Conservation (phyloP, 1,284 basidiomycete species). For the Leccinum subrobustum region DNA sequence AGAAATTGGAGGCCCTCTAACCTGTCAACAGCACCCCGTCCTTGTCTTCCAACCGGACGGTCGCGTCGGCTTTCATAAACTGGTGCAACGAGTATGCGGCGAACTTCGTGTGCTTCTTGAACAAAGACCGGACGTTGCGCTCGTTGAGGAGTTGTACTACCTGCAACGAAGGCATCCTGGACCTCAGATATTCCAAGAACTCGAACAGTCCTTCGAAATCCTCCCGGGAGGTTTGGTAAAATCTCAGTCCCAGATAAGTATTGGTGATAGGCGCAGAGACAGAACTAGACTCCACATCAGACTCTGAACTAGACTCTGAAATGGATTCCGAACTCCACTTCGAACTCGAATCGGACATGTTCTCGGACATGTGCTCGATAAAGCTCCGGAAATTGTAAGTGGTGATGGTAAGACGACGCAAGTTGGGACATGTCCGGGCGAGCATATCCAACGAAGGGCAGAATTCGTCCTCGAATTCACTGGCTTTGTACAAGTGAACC, state of each 20-base stretch:
- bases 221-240: background rate
- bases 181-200: slow-evolving; percentile 13
- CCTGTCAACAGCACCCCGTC: no score
- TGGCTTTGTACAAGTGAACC: no score
- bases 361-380: background rate
- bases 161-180: slow-evolving; percentile 19
- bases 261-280: slow-evolving; percentile 15
- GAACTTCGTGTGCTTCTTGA: slow-evolving; percentile 18
- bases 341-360: background rate
- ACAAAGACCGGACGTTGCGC: slow-evolving; percentile 20
- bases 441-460: background rate
- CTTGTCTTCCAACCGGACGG: slow-evolving; percentile 11
- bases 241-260: slow-evolving; percentile 20
- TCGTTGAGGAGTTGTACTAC: slow-evolving; percentile 24
- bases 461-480: no score
- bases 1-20: no score
- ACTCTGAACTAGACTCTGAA: background rate
- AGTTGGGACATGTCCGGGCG: slow-evolving; percentile 16
- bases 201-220: slow-evolving; percentile 16
- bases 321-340: no score
- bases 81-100: slow-evolving; percentile 8
- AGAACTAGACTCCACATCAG: background rate
- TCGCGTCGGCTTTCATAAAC: background rate
- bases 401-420: slow-evolving; percentile 5
- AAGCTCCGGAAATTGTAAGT: slow-evolving; percentile 13